Evolutionary conservation across 1,139 yeast genomes (phyloP).

Genomic region (Pichia sp.): DNA sequence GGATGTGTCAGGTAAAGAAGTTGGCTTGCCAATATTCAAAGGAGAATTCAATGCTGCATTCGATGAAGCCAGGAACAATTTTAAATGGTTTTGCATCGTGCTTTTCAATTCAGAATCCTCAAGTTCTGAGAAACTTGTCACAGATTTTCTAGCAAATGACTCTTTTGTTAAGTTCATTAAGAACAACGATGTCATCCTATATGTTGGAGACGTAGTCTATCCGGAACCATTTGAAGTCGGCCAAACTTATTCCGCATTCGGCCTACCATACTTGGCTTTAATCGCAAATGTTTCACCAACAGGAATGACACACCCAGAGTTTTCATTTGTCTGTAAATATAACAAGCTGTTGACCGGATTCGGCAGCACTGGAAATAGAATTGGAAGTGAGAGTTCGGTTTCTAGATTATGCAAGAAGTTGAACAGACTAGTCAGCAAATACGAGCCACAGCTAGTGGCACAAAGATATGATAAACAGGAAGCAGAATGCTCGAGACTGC

Average conservation of each 20-base stretch:
- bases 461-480: slow-evolving; percentile 51
- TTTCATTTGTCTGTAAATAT: slow-evolving; percentile 45
- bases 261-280: slow-evolving; percentile 44
- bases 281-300: slow-evolving; percentile 49
- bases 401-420: slow-evolving; percentile 34
- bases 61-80: slow-evolving; percentile 38
- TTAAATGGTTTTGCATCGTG: slow-evolving; percentile 43
- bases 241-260: slow-evolving; percentile 37
- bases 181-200: slow-evolving; percentile 36
- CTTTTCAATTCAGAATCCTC: slow-evolving; percentile 38
- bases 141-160: slow-evolving; percentile 32
- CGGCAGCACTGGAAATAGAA: neutral
- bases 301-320: slow-evolving; percentile 47
- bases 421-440: slow-evolving; percentile 37
- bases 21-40: slow-evolving; percentile 27
- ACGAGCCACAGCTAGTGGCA: slow-evolving; percentile 49
- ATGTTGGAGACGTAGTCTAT: slow-evolving; percentile 40
- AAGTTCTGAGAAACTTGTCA: slow-evolving; percentile 31
- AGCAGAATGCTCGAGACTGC: slow-evolving; percentile 45
- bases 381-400: neutral
- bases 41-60: slow-evolving; percentile 44
- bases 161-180: slow-evolving; percentile 36
- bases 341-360: slow-evolving; percentile 21
- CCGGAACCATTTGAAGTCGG: slow-evolving; percentile 55
- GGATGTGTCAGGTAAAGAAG: slow-evolving; percentile 5